Evolutionary conservation across 148 eudicot species (phyloP), one percentile per base, ranked within the genome.

Genomic region (Rhododendron mucronatum): DNA sequence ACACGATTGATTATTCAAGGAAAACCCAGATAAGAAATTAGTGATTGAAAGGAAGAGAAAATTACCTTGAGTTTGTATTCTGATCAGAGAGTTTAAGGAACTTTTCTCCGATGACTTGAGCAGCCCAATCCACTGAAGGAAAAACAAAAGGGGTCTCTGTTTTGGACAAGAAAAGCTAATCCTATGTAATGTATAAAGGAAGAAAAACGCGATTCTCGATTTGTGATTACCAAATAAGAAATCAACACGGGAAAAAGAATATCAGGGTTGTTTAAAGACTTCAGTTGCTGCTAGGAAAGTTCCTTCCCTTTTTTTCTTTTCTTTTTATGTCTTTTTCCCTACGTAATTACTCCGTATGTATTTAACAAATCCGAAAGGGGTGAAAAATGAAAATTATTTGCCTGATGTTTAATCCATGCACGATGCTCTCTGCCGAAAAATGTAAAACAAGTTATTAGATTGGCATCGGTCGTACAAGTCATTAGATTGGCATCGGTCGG

Each of bases 21-120:
- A 48, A 44, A 85, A 85, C 81, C 83, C 85, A 78, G 85, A 83
- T 85, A 73, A 67, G 69, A 67, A 44, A 45, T 20, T 23, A 85
- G 33, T 51, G 15, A 84, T 20, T 48, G 28, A 83, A 48, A 80
- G 61, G 50, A 21, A 33, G 63, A 71, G 28, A 48, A 23, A 83
- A 45, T 45, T 65, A 28, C 55, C 39, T 26, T 12, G 1, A 83
- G 28, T 23, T 41, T 41, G 7, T 21, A 63, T 15, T 39, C 75
- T 23, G 53, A 41, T 5, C 50, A 57, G 30, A 33, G 37, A 57
- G 18, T 21, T 82, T 30, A 45, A 15, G 39, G 48, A 57, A 30
- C 83, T 51, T 51, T 26, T 48, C 53, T 80, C 55, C 59, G 83
- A 30, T 28, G 65, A 30, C 83, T 30, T 30, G 26, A 35, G 67